A percentile compares a stretch with the other conserved stretches of the same genome.
Conservation (phyloP, 768 basidiomycete genomes). For the Mycena kentingensis region DNA sequence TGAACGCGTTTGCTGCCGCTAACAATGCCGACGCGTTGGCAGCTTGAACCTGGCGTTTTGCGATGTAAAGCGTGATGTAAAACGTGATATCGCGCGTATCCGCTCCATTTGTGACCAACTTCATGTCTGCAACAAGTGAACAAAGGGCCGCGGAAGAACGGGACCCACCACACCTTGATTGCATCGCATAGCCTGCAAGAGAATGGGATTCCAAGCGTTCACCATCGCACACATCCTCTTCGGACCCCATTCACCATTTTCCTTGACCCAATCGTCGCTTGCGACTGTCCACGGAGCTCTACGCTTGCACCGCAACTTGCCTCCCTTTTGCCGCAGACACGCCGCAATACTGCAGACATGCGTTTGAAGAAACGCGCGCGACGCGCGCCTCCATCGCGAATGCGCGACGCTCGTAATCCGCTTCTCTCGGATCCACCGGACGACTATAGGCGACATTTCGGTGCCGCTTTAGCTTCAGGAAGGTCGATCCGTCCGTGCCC, state of each 20-base stretch:
- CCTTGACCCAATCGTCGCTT: constrained; percentile 25
- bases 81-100: constrained; percentile 37
- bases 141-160: no score
- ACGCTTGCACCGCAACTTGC: constrained; percentile 34
- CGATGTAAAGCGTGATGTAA: constrained; percentile 42
- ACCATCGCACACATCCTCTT: constrained; percentile 23
- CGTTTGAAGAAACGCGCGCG: constrained; percentile 31
- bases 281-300: constrained; percentile 32
- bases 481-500: constrained; percentile 8
- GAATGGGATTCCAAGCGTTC: constrained; percentile 31
- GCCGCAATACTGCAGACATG: constrained; percentile 32
- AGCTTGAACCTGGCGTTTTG: constrained; percentile 40
- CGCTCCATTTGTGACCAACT: constrained; percentile 35
- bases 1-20: constrained; percentile 32
- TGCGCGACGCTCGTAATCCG: constrained; percentile 11
- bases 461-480: constrained; percentile 22
- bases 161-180: no score
- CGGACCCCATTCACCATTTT: constrained; percentile 33
- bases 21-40: constrained; percentile 42
- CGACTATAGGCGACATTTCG: constrained; percentile 34
- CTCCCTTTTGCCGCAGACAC: constrained; percentile 27
- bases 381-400: constrained; percentile 24
- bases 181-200: constrained; percentile 25
- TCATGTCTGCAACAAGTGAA: no score
- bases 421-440: constrained; percentile 33